These are phyloP conservation scores for Climacium dendroides DNA, from an alignment of 225 moss, liverwort and hornwort species.

Conservation along the genomic window DNA sequence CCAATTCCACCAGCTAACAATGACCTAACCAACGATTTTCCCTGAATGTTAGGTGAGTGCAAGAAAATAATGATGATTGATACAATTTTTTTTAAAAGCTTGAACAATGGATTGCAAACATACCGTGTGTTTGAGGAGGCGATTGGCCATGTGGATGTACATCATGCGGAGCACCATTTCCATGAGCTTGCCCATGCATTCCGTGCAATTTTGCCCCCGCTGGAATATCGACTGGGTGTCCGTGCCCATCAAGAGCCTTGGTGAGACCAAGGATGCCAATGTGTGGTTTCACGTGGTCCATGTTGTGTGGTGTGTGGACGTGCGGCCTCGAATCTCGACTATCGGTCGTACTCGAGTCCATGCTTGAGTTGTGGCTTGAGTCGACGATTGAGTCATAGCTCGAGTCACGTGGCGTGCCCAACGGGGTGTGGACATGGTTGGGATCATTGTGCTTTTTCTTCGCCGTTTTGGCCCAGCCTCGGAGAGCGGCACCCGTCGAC, in stretches of 20 bases:
- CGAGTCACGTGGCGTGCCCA: not conserved
- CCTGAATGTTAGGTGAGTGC: no score
- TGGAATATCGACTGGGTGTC: not conserved
- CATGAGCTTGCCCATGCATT: not conserved
- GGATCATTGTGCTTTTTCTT: conserved; percentile 19
- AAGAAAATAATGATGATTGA: not conserved
- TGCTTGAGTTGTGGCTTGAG: no score
- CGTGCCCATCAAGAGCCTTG: conserved; percentile 1
- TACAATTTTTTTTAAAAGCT: no score
- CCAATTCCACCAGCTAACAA: not conserved
- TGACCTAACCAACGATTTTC: rapidly evolving
- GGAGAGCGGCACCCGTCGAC: not conserved
- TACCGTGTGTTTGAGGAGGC: not conserved
- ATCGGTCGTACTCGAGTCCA: not conserved
- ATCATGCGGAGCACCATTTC: not conserved
- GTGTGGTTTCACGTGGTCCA: not conserved
- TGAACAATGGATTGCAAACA: not conserved
- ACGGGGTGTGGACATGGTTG: not conserved
- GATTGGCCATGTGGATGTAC: not conserved
- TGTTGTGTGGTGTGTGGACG: not conserved
- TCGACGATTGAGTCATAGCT: not conserved
- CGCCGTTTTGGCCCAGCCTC: conserved; percentile 27
- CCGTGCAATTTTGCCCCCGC: not conserved
- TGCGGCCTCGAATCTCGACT: not conserved
- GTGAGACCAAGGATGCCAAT: conserved; percentile 1